Evolutionary conservation across 305 asterid genomes (phyloP).

Genomic region (Fraxinus baroniana): DNA sequence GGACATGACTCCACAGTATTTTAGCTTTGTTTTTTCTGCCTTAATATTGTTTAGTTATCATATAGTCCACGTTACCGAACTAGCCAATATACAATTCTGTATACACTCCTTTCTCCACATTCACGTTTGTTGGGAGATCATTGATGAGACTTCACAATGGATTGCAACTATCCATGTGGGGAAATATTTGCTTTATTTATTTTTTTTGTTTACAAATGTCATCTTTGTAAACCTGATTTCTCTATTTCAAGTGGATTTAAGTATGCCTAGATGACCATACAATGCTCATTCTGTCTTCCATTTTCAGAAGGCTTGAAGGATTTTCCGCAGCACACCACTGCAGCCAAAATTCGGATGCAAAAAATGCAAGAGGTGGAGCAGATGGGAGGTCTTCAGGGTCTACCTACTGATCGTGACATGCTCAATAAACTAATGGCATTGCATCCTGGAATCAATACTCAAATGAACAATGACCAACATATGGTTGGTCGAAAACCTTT

Average conservation of each 20-base stretch:
- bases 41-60: background rate
- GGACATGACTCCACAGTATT: background rate
- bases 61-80: background rate
- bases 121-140: background rate
- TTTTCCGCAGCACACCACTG: slow-evolving; percentile 43
- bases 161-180: background rate
- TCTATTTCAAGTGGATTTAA: background rate
- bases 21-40: background rate
- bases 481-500: slow-evolving; percentile 53
- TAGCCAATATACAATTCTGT: background rate
- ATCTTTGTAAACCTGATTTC: background rate
- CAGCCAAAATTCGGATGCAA: slow-evolving; percentile 49
- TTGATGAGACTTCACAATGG: background rate
- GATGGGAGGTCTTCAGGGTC: slow-evolving; percentile 48
- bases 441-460: slow-evolving; percentile 55
- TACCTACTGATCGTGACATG: slow-evolving; percentile 53
- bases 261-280: background rate
- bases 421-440: slow-evolving; percentile 59
- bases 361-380: slow-evolving; percentile 61
- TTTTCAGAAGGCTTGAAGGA: slow-evolving; percentile 79
- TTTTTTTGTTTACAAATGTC: background rate
- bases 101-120: background rate
- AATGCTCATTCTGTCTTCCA: background rate
- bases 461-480: slow-evolving; percentile 53
- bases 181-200: background rate